Base-by-base conservation (phyloP, 768 basidiomycete genomes). In the Lactifluus volemus region DNA sequence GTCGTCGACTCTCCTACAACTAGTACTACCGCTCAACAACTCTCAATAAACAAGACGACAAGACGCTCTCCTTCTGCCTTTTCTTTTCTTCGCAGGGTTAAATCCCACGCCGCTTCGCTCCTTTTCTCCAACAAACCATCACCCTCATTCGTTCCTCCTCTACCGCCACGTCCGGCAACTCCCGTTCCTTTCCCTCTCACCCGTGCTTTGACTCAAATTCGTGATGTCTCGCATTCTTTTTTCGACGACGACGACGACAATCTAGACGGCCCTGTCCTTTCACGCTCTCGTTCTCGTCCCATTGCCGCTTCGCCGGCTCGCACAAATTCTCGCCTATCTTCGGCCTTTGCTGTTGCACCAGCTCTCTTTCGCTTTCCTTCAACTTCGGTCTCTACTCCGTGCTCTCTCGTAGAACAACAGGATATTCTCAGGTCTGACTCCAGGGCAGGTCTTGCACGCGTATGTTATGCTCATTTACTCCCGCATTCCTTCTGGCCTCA, bases 21-120 rank as follows among this genome's bases (percentile, higher is more conserved):
- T 8, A 12, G 25, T 34, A 39, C 39, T 11, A 10, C 36, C 53
- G 11, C 19, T 29, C 51, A 34, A 6, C 6, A 25, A 29, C 2
- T 17, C 8, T 8, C 51, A 5, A 12, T 15, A 6, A 12, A 44
- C 9, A 48, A 15, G 5, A 1, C 42, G 8, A 19, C 55, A 2
- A 14, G 51, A 11, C 56, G 39, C 32, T 34, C 32, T 34, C 5
- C 32, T 15, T 47, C 39, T n/a, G n/a, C 57, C 5, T 5, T 58
- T 4, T 58, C 61, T 2, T 63, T 63, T 15, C 25, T 63, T 38
- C 56, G 56, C 47, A 60, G 55, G 50, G 53, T 60, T 41, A 60
- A 60, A 29, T 49, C 53, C 15, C 59, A 60, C 38, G 59, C 59
- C 7, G 3, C 48, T 4, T 53, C 61, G 17, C 32, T 63, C 32